Evolutionary conservation across 495 filamentous ascomycete genomes (phyloP), one percentile per base, ranked within the genome.

Genomic region (Durotheca rogersii): DNA sequence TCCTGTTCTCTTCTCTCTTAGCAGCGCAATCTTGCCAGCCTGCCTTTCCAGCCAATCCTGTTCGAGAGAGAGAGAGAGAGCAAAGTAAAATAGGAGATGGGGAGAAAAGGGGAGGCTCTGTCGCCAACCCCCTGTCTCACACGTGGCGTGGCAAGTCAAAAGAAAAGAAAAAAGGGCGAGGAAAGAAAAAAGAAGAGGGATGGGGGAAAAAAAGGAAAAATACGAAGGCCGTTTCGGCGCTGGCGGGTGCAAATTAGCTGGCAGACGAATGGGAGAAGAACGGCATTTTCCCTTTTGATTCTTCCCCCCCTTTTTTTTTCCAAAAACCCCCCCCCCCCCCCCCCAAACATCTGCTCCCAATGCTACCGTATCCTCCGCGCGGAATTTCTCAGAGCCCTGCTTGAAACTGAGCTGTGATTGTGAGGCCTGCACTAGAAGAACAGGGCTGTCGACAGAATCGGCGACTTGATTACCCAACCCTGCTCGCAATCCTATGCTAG

Each of bases 391-490:
- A 14, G 33, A 15, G 19, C 44, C 38, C 41, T 48, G 25, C 30
- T 53, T 53, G 44, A 58, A 56, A 49, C 55, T 25, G 34, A 23
- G 40, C 48, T 48, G 38, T 58, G 35, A 53, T 53, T 47, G 47
- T 14, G 40, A 53, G 34, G 34, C 43, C 39, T 25, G 19, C 40
- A 39, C 45, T 50, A 49, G 41, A 45, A 41, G 34, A n/a, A n/a
- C 50, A 59, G 50, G 50, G 50, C 40, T 34, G 29, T 36, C 35
- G 37, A 41, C 11, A 41, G 27, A 49, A 44, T 44, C 37, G n/a
- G 15, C 20, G 11, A 56, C 21, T 46, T 7, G 30, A 19, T 12
- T 45, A 18, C 29, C 40, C 12, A 19, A 18, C 39, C 38, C 19
- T 50, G 29, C 19, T 17, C 41, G 47, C 9, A 38, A 9, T 27